Base-by-base conservation (phyloP, 768 basidiomycete species). In the Leccinum pellstonianum region DNA sequence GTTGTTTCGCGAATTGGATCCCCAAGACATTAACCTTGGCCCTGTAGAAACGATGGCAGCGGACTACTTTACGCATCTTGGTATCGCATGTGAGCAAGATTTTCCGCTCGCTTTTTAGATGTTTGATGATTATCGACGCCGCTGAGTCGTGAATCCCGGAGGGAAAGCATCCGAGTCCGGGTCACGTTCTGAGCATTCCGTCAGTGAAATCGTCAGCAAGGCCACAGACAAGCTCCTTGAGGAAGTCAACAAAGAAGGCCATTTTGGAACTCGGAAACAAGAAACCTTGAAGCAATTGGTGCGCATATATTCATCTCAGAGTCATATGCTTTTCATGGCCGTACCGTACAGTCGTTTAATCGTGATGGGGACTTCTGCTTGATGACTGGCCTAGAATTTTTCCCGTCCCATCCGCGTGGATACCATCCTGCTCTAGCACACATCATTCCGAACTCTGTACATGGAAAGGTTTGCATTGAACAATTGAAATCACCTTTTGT, bases 371-470 rank as follows among this genome's bases (percentile, higher is more conserved):
- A 48, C 5, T 12, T 15, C 21, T 48, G 47, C 21, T 7, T 48
- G 12, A 14, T 48, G 19, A 48, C 47, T 14, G n/a, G 23, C 21
- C 5, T 10, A 4, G 4, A 10, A 21, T 47, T 33, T 33, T 33
- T 33, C 31, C n/a, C 21, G 1, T 48, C 3, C 21, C 6, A 47
- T 47, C 21, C 10, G 11, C 6, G 8, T 11, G 46, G 46, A 14
- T 6, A 14, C 5, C 6, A 47, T 11, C 46, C 10, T 23, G 21
- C 10, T 19, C 21, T 47, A 47, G 21, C 47, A 8, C 47, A 23
- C 25, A 51, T 61, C 23, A 35, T 61, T 29, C 48, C 60, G n/a
- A 27, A 27, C 5, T 41, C 59, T 35, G 29, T 61, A 11, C 27
- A 50, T 8, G 9, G 7, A 11, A 50, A 50, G 49, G 49, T 50